Percentiles rank a stretch among this genome's conserved stretches.
phyloP scores from a whole-genome alignment of 352 stramenopile species.

The Phytophthora pini region DNA sequence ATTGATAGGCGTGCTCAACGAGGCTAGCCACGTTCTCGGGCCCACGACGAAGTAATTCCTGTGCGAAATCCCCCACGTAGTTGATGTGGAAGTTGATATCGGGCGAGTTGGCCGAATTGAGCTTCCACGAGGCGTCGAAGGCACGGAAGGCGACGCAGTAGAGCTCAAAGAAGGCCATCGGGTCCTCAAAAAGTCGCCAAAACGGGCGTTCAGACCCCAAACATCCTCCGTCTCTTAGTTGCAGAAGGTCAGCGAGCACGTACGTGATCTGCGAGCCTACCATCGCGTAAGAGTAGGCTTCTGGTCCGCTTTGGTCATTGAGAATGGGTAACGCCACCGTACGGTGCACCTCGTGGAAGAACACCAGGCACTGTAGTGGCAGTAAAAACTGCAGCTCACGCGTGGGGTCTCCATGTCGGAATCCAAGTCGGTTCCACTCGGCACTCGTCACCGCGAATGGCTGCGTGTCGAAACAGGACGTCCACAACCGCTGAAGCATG shows the following conservation, averaged over 20 bases:
- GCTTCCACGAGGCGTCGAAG: slow-evolving; percentile 77
- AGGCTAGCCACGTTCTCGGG: slow-evolving; percentile 67
- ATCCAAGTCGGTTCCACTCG: slow-evolving; percentile 69
- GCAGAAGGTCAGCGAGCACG: slow-evolving; percentile 70
- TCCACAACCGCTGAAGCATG: slow-evolving; percentile 73
- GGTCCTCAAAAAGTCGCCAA: slow-evolving; percentile 88
- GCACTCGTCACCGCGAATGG: slow-evolving; percentile 54
- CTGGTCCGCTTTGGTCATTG: slow-evolving; percentile 60
- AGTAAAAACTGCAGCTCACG: slow-evolving; percentile 75
- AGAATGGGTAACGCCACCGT: slow-evolving; percentile 72
- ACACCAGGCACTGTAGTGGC: slow-evolving; percentile 81
- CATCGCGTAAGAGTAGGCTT: slow-evolving; percentile 71
- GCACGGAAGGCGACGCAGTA: slow-evolving; percentile 78
- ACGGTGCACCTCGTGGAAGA: slow-evolving; percentile 81
- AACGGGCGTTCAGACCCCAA: slow-evolving; percentile 79
- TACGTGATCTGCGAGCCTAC: slow-evolving; percentile 62
- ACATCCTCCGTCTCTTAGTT: slow-evolving; percentile 77
- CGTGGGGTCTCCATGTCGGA: slow-evolving; percentile 72
- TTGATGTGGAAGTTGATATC: slow-evolving; percentile 76
- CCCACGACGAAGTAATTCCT: slow-evolving; percentile 73
- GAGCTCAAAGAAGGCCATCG: slow-evolving; percentile 83
- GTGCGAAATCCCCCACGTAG: slow-evolving; percentile 71
- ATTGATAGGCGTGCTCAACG: slow-evolving; percentile 71
- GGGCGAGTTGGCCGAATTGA: slow-evolving; percentile 44
- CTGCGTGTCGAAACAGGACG: slow-evolving; percentile 70